A percentile compares a stretch with the other conserved stretches of the same genome.
Conservation (phyloP, 2,329 filamentous ascomycete species). For the Sporothrix mexicana region DNA sequence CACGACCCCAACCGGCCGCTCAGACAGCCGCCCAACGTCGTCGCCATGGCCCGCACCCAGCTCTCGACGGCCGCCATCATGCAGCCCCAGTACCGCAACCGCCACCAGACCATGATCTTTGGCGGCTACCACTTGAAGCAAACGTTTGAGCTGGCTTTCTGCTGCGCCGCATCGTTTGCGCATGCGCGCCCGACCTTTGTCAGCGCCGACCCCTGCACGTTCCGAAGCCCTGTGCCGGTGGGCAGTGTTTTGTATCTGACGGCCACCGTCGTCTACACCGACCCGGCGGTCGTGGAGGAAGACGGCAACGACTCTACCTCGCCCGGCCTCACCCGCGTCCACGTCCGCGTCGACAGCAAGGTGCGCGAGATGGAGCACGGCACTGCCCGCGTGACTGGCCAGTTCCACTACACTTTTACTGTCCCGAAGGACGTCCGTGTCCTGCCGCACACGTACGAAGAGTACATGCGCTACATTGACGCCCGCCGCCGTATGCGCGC, state of each 20-base stretch:
- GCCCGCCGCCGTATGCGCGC: conserved; percentile 49
- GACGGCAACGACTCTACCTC: background rate
- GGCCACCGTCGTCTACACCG: conserved; percentile 73
- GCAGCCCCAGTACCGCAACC: conserved; percentile 64
- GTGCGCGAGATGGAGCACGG: conserved; percentile 70
- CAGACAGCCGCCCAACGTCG: conserved; percentile 46
- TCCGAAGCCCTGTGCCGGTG: conserved; percentile 76
- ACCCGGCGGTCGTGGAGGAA: conserved; percentile 55
- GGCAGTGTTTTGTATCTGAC: conserved; percentile 77
- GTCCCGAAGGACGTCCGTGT: conserved; percentile 49
- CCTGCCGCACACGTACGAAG: conserved; percentile 49
- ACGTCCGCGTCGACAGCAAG: conserved; percentile 73
- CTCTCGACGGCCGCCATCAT: conserved; percentile 70
- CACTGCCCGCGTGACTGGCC: conserved; percentile 69
- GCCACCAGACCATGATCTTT: conserved; percentile 79
- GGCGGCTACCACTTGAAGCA: conserved; percentile 76
- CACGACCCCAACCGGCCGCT: conserved; percentile 47
- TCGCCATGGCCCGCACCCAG: conserved; percentile 67
- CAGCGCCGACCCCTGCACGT: conserved; percentile 71
- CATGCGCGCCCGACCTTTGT: conserved; percentile 34
- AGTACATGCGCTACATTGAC: conserved; percentile 54
- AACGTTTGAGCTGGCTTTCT: conserved; percentile 78
- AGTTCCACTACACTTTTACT: conserved; percentile 72
- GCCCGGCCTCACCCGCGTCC: conserved; percentile 56
- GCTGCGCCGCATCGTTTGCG: conserved; percentile 54